These are phyloP conservation scores for Firmiana major DNA, from an alignment of 345 rosid species.

Conservation along the genomic window DNA sequence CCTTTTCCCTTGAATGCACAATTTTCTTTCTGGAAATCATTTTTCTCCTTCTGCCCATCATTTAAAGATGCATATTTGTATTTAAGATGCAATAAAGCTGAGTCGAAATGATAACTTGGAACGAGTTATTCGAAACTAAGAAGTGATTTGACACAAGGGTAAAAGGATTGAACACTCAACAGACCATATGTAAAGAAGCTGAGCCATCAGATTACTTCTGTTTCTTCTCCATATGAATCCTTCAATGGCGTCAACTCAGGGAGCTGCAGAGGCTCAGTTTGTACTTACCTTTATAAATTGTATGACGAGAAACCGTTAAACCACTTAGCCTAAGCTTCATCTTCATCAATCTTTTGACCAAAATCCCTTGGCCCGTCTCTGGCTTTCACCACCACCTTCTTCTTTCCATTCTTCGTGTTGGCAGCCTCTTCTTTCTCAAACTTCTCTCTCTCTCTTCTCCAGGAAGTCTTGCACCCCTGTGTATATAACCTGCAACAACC, in stretches of 20 bases:
- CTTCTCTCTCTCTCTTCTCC: conserved; percentile 30
- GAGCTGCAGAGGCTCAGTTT: not conserved
- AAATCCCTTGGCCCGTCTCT: conserved; percentile 66
- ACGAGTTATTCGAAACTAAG: too few relatives aligned
- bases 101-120: too few relatives aligned
- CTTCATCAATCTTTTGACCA: conserved; percentile 53
- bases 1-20: conserved; percentile 8
- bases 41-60: too few relatives aligned
- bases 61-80: too few relatives aligned
- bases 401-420: conserved; percentile 55
- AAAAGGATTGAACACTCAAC: not conserved
- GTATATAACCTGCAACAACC: conserved; percentile 56
- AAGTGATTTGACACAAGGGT: too few relatives aligned
- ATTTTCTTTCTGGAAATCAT: conserved; percentile 11
- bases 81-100: not conserved
- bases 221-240: not conserved
- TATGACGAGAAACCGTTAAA: not conserved
- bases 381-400: conserved; percentile 46
- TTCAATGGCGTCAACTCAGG: not conserved
- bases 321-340: not conserved
- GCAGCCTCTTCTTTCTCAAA: conserved; percentile 31
- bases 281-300: too few relatives aligned
- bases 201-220: too few relatives aligned
- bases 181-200: too few relatives aligned
- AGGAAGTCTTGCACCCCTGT: conserved; percentile 69